A percentile compares a stretch with the other conserved stretches of the same genome.
Conservation (phyloP, 148 eudicot genomes). For the Suaeda aralocaspica region DNA sequence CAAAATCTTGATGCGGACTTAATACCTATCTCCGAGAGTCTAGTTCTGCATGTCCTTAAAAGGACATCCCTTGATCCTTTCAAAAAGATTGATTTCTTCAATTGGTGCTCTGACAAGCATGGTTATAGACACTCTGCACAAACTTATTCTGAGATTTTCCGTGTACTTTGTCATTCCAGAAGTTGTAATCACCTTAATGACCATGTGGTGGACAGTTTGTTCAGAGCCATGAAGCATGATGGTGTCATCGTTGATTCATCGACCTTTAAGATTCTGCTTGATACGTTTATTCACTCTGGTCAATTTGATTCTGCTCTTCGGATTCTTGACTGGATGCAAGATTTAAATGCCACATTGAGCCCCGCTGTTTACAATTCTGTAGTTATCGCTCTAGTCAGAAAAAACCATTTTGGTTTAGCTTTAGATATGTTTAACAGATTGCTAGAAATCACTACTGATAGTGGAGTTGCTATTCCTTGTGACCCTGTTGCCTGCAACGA, state of each 20-base stretch:
- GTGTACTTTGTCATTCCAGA: constrained; percentile 36
- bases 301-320: constrained; percentile 63
- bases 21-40: constrained; percentile 47
- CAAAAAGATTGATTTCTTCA: constrained; percentile 62
- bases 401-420: constrained; percentile 45
- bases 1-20: constrained; percentile 40
- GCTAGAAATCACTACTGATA: constrained; percentile 31
- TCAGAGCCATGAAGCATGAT: constrained; percentile 53
- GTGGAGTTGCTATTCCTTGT: constrained; percentile 29
- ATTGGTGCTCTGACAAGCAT: constrained; percentile 52
- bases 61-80: constrained; percentile 44
- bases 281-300: constrained; percentile 54
- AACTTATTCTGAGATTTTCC: constrained; percentile 55
- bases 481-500: constrained; percentile 68
- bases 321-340: constrained; percentile 53
- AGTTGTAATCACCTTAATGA: constrained; percentile 26
- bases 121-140: constrained; percentile 58
- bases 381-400: constrained; percentile 53
- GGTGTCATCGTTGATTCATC: constrained; percentile 48
- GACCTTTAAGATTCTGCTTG: constrained; percentile 59
- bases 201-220: constrained; percentile 35
- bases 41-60: constrained; percentile 52
- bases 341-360: constrained; percentile 34
- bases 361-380: constrained; percentile 52
- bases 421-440: constrained; percentile 50